Evolutionary conservation across 495 filamentous ascomycete species (phyloP).

Genomic region (Penicillium desertorum): DNA sequence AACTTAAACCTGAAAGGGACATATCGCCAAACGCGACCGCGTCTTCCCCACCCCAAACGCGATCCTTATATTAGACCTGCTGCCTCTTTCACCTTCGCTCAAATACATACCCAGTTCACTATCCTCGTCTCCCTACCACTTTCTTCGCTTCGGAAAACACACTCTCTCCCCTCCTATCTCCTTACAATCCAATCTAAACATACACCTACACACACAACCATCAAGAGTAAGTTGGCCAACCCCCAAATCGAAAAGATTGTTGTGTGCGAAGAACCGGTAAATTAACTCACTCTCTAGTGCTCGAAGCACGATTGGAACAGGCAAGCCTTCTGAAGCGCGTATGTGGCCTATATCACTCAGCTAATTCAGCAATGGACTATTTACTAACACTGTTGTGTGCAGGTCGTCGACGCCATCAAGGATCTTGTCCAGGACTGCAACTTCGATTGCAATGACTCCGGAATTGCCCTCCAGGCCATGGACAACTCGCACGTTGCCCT

Average conservation of each 20-base stretch:
- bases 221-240: conserved; percentile 39
- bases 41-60: conserved; percentile 39
- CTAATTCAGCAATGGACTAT: background rate
- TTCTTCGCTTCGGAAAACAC: conserved; percentile 4
- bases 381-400: conserved; percentile 15
- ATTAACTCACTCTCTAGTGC: conserved; percentile 58
- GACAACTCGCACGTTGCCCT: conserved; percentile 99
- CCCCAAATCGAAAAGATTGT: conserved; percentile 9
- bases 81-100: conserved; percentile 23
- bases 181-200: conserved; percentile 3
- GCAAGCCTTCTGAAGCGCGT: conserved; percentile 95
- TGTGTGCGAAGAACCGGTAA: conserved; percentile 15
- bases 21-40: conserved; percentile 44
- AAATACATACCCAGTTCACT: conserved; percentile 17
- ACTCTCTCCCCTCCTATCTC: conserved; percentile 1
- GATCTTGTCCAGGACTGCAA: conserved; percentile 99
- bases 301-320: conserved; percentile 96
- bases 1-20: conserved; percentile 31
- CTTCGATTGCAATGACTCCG: conserved; percentile 99
- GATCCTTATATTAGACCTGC: conserved; percentile 31
- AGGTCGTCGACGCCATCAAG: conserved; percentile 99
- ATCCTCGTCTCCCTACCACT: conserved; percentile 5
- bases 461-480: conserved; percentile 98
- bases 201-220: conserved; percentile 16
- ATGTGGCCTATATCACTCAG: conserved; percentile 21